Evolutionary conservation across 2,329 filamentous ascomycete species (phyloP), one percentile per base, ranked within the genome.

Genomic region (Plectosphaerella cucumerina): DNA sequence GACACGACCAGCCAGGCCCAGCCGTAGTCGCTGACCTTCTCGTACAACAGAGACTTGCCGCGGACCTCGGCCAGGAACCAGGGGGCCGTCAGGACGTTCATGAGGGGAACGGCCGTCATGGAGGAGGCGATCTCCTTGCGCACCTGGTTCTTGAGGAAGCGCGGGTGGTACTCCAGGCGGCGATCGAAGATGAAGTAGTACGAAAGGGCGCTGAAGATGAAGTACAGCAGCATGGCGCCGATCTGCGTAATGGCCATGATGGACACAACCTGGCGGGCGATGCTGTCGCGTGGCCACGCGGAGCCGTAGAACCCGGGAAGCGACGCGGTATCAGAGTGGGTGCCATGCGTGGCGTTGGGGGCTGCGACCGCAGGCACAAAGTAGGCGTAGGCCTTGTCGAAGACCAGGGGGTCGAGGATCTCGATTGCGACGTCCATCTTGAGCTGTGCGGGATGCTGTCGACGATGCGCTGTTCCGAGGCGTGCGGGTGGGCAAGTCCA

Each of bases 171-270:
- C 59, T 74, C 70, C 47, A 74, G 64, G 12, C 71, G 69, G 15
- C 68, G 64, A 59, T 76, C 73, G 54, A 74, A 76, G 50, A 92
- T 73, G 69, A 89, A 82, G 68, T 85, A 70, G 70, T 91, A 92
- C 33, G 87, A 90, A 14, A 89, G 71, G 35, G 81, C 76, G 21
- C 86, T 84, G 64, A 82, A 87, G 57, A 85, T 58, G 64, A 86
- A 87, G 74, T 90, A 91, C 31, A 52, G 50, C 49, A 65, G 59
- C 11, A 49, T 48, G 14, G 69, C 70, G 50, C 70, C 71, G 31
- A 71, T 49, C 54, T 69, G 65, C 20, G 70, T 70, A 48, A 73
- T 56, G 55, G 69, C 47, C 11, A 73, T 58, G 47, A 73, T 63
- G 1, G 70, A 72, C 47, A 64, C 58, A 58, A 58, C 55, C 50